Evolutionary conservation across 2,329 filamentous ascomycete species (phyloP).

Genomic region (Xenoacremonium recifei): DNA sequence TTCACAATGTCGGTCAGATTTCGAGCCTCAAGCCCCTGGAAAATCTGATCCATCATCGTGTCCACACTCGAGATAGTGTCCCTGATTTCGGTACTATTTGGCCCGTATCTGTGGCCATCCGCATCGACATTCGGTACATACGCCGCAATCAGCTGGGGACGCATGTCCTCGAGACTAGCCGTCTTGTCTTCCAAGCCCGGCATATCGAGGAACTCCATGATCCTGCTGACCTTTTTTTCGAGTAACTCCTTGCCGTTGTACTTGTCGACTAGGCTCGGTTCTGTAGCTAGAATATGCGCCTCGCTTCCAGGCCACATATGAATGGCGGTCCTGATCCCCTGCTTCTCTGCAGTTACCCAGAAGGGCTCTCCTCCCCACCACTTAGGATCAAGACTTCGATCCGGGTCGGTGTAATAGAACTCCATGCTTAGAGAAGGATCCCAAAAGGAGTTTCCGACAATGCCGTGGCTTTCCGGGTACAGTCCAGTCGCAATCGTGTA

Average conservation of each 20-base stretch:
- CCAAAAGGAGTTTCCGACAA: conserved; percentile 95
- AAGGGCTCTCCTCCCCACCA: conserved; percentile 97
- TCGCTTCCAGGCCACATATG: conserved; percentile 99
- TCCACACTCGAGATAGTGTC: conserved; percentile 78
- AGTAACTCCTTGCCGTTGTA: conserved; percentile 79
- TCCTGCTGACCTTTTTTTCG: conserved; percentile 70
- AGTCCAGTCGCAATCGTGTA: conserved; percentile 90
- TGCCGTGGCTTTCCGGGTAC: conserved; percentile 87
- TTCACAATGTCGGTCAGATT: conserved; percentile 92
- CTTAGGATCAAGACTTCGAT: conserved; percentile 73
- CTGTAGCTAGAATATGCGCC: conserved; percentile 72
- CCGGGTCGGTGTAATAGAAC: conserved; percentile 83
- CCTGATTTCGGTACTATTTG: conserved; percentile 90
- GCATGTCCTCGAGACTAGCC: conserved; percentile 49
- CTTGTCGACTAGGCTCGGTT: conserved; percentile 79
- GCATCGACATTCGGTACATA: conserved; percentile 93
- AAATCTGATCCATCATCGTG: conserved; percentile 73
- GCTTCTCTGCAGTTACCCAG: conserved; percentile 88
- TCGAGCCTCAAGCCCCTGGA: conserved; percentile 72
- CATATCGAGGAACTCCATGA: conserved; percentile 81
- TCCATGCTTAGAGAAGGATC: conserved; percentile 73
- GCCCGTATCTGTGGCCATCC: conserved; percentile 84
- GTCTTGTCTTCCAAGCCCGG: conserved; percentile 66
- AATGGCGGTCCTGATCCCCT: conserved; percentile 75
- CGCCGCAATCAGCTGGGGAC: conserved; percentile 88